phyloP scores from a whole-genome alignment of 139 green algal genomes.

The Tetraselmis striata region DNA sequence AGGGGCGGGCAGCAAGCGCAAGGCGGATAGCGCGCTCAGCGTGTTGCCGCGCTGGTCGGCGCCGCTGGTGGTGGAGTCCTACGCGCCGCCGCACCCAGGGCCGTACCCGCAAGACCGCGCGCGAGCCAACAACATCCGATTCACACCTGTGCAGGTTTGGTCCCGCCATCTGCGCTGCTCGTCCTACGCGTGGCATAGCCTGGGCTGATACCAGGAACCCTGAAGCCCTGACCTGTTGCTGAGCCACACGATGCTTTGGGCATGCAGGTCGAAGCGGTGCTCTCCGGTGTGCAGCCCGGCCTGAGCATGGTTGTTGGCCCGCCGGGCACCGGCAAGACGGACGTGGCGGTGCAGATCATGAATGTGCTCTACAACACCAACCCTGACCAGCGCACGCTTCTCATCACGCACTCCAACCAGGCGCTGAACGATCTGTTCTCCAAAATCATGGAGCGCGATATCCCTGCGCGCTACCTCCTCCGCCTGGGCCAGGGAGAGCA shows the following conservation, averaged over 20 bases:
- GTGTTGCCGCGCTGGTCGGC: background rate
- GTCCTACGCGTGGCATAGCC: no score
- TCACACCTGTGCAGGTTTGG: constrained; percentile 87
- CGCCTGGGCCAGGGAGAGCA: constrained; percentile 89
- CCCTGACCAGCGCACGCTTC: constrained; percentile 82
- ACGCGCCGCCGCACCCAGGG: constrained; percentile 72
- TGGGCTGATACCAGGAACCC: no score
- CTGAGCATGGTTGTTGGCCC: constrained; percentile 95
- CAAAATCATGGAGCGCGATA: constrained; percentile 85
- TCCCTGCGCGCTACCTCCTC: constrained; percentile 83
- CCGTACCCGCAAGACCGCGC: constrained; percentile 82
- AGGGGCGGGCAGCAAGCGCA: constrained; percentile 11
- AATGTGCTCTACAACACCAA: constrained; percentile 92
- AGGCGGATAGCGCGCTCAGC: constrained; percentile 22
- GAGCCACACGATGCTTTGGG: no score
- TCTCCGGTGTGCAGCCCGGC: constrained; percentile 73
- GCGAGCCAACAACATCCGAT: constrained; percentile 77
- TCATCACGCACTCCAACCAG: constrained; percentile 95
- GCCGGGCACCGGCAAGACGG: constrained; percentile 95
- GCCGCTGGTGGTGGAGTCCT: constrained; percentile 62
- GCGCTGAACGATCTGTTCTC: constrained; percentile 92
- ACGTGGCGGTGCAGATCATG: constrained; percentile 91
- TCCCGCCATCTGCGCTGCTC: no score
- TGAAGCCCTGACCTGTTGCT: no score
- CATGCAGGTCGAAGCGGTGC: constrained; percentile 75